Evolutionary conservation across 1,139 yeast genomes (phyloP), one percentile per base, ranked within the genome.

Genomic region (Kodamaea plutei): DNA sequence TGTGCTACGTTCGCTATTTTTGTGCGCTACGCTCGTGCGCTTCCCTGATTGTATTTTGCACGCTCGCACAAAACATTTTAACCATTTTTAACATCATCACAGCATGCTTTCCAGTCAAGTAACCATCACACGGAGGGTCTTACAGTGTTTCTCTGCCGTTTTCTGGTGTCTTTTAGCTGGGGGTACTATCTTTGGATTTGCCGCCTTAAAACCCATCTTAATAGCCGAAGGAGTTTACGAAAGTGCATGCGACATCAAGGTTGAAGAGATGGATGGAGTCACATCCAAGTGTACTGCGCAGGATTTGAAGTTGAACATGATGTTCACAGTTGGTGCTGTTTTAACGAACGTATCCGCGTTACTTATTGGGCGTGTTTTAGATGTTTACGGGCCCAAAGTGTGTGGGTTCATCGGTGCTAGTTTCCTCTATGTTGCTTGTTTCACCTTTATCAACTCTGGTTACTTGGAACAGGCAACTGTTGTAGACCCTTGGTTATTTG

Each of bases 131-230:
- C 43, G 44, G 23, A 48, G 55, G 23, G 31, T 51, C 27, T 36
- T 45, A 21, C 59, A 54, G 30, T 43, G 49, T 26, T 34, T 44
- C 27, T 59, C 70, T 52, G 71, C 72, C 33, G 60, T 65, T 5
- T 33, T 56, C 30, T 65, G 72, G 72, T 64, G 71, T 35, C 48
- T 66, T 14, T 45, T 67, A 14, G 61, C 72, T 1, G 73, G 69
- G 6, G 73, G 73, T 2, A 68, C 71, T 4, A 64, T 67, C 20
- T 67, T 67, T 40, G 73, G 73, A 13, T 67, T 66, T 49, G 73
- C 73, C 29, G 72, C 73, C n/a, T 56, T 67, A 37, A 64, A 66
- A 34, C 71, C 72, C 6, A 49, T 65, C 12, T 53, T 66, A 23
- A 54, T 66, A 22, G 52, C 47, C 25, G 69, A 65, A 41, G 61